Evolutionary conservation across 192 early-diverging fungal genomes (phyloP).

Genomic region (Rhizophagus prolifer): DNA sequence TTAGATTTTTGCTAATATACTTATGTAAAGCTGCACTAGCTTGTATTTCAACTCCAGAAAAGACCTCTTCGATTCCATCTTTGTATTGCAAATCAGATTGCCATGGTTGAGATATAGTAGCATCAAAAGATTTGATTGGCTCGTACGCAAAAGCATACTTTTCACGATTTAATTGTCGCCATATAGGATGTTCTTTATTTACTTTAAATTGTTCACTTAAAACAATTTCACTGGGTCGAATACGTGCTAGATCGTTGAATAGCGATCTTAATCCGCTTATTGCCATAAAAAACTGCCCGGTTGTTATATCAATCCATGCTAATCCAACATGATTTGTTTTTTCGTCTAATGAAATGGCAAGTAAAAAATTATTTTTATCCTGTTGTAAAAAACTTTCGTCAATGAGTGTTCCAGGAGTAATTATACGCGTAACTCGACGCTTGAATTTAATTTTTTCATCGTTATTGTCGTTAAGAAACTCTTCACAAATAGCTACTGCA

Average conservation of each 20-base stretch:
- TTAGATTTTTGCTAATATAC: conserved; percentile 75
- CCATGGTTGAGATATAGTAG: conserved; percentile 22
- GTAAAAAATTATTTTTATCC: conserved; percentile 73
- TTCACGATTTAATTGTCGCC: conserved; percentile 2
- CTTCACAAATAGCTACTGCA: conserved; percentile 72
- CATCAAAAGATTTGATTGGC: conserved; percentile 27
- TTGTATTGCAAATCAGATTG: conserved; percentile 29
- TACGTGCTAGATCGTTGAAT: conserved; percentile 71
- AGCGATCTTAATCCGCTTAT: conserved; percentile 50
- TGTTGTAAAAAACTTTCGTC: conserved; percentile 69
- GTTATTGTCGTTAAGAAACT: conserved; percentile 44
- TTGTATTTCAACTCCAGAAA: conserved; percentile 25
- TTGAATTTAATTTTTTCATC: conserved; percentile 53
- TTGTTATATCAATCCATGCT: conserved; percentile 90
- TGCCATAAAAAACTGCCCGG: conserved; percentile 82
- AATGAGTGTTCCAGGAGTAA: conserved; percentile 86
- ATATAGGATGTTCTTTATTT: conserved; percentile 20
- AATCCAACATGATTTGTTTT: conserved; percentile 53
- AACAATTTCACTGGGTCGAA: conserved; percentile 84
- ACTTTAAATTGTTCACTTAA: conserved; percentile 36
- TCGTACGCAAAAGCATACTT: conserved; percentile 10
- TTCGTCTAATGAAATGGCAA: conserved; percentile 54
- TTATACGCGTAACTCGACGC: conserved; percentile 72
- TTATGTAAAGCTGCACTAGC: conserved; percentile 59
- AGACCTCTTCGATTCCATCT: conserved; percentile 20